These are phyloP conservation scores for Botrytis hyacinthi DNA, from an alignment of 2,329 filamentous ascomycete species.

Conservation along the genomic window DNA sequence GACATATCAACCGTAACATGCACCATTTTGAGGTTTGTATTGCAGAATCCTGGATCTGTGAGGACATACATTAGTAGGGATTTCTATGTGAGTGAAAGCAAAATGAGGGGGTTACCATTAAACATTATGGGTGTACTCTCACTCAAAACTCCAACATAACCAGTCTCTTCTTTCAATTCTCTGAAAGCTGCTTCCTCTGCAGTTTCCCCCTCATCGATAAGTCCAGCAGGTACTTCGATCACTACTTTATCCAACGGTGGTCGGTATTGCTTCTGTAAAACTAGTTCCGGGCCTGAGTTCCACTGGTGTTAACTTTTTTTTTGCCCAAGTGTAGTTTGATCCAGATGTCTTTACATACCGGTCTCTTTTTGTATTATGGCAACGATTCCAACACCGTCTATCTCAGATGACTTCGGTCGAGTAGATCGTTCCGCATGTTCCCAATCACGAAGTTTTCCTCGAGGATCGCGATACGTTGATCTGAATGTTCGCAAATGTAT, in stretches of 20 bases:
- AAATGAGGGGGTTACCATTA: conserved; percentile 45
- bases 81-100: background rate
- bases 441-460: conserved; percentile 60
- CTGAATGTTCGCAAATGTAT: conserved; percentile 39
- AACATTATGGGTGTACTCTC: conserved; percentile 66
- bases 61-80: background rate
- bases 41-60: conserved; percentile 61
- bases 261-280: conserved; percentile 67
- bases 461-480: conserved; percentile 63
- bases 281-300: conserved; percentile 48
- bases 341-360: conserved; percentile 39
- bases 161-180: conserved; percentile 66
- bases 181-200: conserved; percentile 60
- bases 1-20: conserved; percentile 50
- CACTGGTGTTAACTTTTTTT: background rate
- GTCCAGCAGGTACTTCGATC: conserved; percentile 64
- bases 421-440: conserved; percentile 72
- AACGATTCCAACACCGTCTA: conserved; percentile 73
- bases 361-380: conserved; percentile 60
- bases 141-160: conserved; percentile 55
- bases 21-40: conserved; percentile 60
- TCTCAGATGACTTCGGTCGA: conserved; percentile 57
- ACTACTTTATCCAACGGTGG: conserved; percentile 58
- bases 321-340: background rate
- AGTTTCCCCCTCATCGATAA: conserved; percentile 61